Conservation (phyloP, 202 grass and related monocot species). For the Schoenoplectus tabernaemontani region DNA sequence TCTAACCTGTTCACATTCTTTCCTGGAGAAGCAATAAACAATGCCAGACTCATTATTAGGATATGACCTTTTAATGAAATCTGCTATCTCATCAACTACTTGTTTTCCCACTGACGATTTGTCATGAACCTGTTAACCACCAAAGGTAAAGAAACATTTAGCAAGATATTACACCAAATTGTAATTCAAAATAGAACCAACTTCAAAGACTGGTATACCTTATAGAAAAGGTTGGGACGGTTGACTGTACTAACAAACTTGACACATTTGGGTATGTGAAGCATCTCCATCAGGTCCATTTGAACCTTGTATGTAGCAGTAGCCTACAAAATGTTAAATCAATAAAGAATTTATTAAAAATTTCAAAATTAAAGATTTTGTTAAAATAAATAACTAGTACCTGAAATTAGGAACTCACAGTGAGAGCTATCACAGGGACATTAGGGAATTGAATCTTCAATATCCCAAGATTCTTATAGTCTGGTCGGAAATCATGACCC, state of each 20-base stretch:
- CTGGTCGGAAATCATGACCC: constrained; percentile 94
- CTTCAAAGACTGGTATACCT: constrained; percentile 28
- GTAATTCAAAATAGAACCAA: constrained; percentile 5
- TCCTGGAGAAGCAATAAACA: constrained; percentile 94
- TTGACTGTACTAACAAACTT: constrained; percentile 94
- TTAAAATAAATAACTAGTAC: background rate
- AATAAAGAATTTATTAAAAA: constrained; percentile 19
- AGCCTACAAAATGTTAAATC: constrained; percentile 41
- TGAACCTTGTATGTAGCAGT: constrained; percentile 90
- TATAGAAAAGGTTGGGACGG: constrained; percentile 89
- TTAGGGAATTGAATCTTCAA: constrained; percentile 93
- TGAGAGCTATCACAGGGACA: constrained; percentile 89
- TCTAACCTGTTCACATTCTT: constrained; percentile 87
- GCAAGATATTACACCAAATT: background rate
- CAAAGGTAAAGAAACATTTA: constrained; percentile 17
- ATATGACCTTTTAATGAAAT: constrained; percentile 64
- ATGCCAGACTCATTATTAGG: constrained; percentile 92
- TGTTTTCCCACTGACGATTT: constrained; percentile 74
- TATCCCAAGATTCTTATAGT: constrained; percentile 97
- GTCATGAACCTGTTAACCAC: constrained; percentile 54
- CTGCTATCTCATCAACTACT: constrained; percentile 82
- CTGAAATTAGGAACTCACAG: constrained; percentile 39
- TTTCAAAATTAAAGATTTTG: background rate
- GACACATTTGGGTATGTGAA: constrained; percentile 77
- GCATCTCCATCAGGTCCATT: constrained; percentile 93